Evolutionary conservation across 2,329 filamentous ascomycete genomes (phyloP).

Genomic region (Graphilbum ipis-grandicollis): DNA sequence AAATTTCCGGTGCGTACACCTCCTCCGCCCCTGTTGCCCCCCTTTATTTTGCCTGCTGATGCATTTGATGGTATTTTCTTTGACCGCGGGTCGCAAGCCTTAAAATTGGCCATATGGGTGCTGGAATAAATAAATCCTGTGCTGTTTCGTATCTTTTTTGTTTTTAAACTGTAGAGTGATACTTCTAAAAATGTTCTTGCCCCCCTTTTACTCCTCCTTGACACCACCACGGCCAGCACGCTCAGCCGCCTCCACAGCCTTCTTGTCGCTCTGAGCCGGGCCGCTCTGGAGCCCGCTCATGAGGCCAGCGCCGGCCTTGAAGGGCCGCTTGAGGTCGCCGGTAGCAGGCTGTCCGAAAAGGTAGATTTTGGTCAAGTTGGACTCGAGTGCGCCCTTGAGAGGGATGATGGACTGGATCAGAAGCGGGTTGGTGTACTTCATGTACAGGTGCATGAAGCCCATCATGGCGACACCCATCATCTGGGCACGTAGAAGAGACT

Average conservation of each 20-base stretch:
- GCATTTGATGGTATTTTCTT: too few species aligned
- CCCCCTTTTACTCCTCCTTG: conserved; percentile 56
- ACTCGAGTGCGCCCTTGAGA: conserved; percentile 86
- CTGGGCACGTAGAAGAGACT: conserved; percentile 72
- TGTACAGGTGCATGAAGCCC: conserved; percentile 95
- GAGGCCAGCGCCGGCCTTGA: conserved; percentile 72
- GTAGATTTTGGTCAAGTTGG: conserved; percentile 93
- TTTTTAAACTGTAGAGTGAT: too few species aligned
- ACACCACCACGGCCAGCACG: conserved; percentile 53
- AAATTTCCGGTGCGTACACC: too few species aligned
- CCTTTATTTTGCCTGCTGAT: too few species aligned
- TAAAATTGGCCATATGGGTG: too few species aligned
- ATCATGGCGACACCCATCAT: conserved; percentile 97
- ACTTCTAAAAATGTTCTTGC: not conserved
- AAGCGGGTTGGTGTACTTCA: conserved; percentile 99
- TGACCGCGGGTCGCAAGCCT: too few species aligned
- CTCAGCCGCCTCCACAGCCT: conserved; percentile 66
- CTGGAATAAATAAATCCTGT: too few species aligned
- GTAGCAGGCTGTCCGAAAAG: conserved; percentile 70
- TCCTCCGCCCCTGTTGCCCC: too few species aligned
- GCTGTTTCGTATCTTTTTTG: too few species aligned
- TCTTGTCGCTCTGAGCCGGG: conserved; percentile 79
- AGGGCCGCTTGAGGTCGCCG: conserved; percentile 87
- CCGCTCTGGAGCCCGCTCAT: conserved; percentile 62
- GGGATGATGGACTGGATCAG: conserved; percentile 98